These are phyloP conservation scores for Apiospora pterosperma DNA, from an alignment of 2,329 filamentous ascomycete genomes.

Conservation along the genomic window DNA sequence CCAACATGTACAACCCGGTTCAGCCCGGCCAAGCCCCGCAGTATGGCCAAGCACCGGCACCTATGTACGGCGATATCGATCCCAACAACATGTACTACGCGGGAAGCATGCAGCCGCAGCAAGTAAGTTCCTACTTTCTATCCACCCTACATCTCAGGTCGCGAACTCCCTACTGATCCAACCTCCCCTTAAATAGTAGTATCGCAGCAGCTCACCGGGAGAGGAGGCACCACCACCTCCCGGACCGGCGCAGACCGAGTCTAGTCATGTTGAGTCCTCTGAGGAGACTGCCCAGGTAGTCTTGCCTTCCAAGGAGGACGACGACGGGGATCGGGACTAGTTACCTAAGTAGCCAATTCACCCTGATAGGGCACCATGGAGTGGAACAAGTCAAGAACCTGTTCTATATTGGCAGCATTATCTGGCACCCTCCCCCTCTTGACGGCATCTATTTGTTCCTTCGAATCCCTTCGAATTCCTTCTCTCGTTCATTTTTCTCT, in stretches of 20 bases:
- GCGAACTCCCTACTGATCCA: neutral
- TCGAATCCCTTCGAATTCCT: neutral
- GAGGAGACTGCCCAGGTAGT: neutral
- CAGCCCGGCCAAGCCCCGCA: conserved; percentile 67
- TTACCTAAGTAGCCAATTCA: neutral
- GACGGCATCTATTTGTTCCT: neutral
- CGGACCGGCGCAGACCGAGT: neutral
- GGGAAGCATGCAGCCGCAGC: conserved; percentile 79
- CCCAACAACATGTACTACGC: conserved; percentile 78
- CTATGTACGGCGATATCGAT: conserved; percentile 79
- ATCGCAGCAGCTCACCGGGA: conserved; percentile 1
- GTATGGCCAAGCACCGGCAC: conserved; percentile 74
- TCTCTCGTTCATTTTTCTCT: conserved; percentile 1
- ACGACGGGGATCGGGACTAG: neutral
- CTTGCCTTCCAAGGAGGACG: neutral
- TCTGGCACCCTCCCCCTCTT: neutral
- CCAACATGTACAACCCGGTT: conserved; percentile 80
- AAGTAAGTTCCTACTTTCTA: conserved; percentile 50
- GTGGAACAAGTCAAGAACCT: neutral
- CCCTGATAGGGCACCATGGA: neutral
- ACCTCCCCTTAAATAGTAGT: conserved; percentile 4
- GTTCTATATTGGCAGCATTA: neutral
- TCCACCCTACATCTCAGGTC: neutral
- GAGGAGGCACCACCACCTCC: neutral
- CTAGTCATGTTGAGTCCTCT: neutral